phyloP scores from a whole-genome alignment of 2,329 filamentous ascomycete genomes.

The Magnaporthiopsis rhizophila region DNA sequence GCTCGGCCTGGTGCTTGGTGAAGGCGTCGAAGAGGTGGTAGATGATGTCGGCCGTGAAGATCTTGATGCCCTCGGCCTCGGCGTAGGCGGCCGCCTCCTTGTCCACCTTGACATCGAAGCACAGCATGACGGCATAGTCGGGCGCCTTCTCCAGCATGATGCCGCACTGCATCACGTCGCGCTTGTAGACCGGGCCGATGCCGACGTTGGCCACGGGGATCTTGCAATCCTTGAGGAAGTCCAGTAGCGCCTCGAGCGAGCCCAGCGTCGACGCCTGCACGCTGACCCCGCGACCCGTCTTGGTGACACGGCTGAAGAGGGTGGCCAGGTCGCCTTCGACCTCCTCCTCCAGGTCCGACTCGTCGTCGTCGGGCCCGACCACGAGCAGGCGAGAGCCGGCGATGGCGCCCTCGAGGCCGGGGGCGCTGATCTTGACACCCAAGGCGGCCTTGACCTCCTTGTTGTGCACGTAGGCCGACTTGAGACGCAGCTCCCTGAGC shows the following conservation, averaged over 20 bases:
- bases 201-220: constrained; percentile 96
- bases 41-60: constrained; percentile 98
- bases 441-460: constrained; percentile 98
- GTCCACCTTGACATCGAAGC: constrained; percentile 99
- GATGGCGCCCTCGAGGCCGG: constrained; percentile 91
- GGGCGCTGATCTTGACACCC: constrained; percentile 97
- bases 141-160: constrained; percentile 94
- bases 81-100: constrained; percentile 90
- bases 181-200: constrained; percentile 95
- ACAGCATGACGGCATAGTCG: constrained; percentile 97
- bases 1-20: constrained; percentile 84
- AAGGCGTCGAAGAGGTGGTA: constrained; percentile 98
- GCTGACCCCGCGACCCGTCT: constrained; percentile 86
- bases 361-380: constrained; percentile 89
- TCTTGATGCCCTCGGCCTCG: constrained; percentile 89
- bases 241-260: constrained; percentile 89
- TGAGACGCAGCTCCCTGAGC: constrained; percentile 88
- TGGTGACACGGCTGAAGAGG: constrained; percentile 85
- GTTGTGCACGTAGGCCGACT: constrained; percentile 96
- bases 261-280: constrained; percentile 97
- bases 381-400: constrained; percentile 92
- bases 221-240: constrained; percentile 93
- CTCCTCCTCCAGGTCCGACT: constrained; percentile 93
- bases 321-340: constrained; percentile 91
- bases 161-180: constrained; percentile 91